These are phyloP conservation scores for Plantago rigida DNA, from an alignment of 305 asterid genomes.

Conservation along the genomic window DNA sequence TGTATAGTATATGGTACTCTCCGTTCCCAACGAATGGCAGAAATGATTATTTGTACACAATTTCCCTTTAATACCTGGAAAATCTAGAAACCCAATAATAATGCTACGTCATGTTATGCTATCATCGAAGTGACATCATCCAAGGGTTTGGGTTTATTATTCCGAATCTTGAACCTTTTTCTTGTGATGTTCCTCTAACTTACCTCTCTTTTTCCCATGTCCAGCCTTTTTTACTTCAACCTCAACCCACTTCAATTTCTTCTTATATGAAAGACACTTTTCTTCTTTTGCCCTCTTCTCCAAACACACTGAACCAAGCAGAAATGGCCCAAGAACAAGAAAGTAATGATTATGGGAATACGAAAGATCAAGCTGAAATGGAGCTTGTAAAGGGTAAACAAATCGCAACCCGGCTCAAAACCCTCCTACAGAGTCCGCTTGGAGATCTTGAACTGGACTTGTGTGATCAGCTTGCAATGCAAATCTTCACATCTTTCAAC, in stretches of 20 bases:
- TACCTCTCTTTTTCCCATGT: neutral
- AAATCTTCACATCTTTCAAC: neutral
- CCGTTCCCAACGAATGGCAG: too few relatives aligned
- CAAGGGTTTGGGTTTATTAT: neutral
- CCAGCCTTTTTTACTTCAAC: neutral
- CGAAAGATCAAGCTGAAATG: neutral
- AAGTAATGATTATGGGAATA: neutral
- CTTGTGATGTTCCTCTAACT: neutral
- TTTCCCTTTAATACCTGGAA: too few relatives aligned
- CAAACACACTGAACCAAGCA: neutral
- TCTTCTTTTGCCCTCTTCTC: too few relatives aligned
- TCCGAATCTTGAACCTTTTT: neutral
- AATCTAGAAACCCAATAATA: too few relatives aligned
- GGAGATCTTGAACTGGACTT: neutral
- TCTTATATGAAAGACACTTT: neutral
- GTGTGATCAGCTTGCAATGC: neutral
- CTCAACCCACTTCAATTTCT: neutral
- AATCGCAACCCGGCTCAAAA: slow-evolving; percentile 5
- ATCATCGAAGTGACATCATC: too few relatives aligned
- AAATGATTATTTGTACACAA: too few relatives aligned
- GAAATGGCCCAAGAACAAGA: neutral
- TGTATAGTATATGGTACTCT: too few relatives aligned
- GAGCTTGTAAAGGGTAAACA: slow-evolving; percentile 11
- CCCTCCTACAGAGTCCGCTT: neutral
- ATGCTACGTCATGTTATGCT: too few relatives aligned